phyloP scores from a whole-genome alignment of 176 grass and related monocot species.

The Triticum urartu region DNA sequence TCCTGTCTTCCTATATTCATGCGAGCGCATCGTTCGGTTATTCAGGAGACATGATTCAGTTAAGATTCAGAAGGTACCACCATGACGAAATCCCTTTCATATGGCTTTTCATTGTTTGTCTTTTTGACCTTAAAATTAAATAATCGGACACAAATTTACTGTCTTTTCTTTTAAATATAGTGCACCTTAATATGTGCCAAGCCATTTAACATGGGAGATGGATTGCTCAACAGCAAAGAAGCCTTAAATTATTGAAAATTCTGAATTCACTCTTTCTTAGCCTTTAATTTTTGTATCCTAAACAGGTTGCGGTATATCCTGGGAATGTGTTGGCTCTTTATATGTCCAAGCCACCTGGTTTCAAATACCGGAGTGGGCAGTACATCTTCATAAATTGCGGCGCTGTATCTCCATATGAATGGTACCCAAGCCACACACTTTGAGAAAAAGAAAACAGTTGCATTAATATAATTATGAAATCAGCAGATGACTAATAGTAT shows the following conservation, averaged over 20 bases:
- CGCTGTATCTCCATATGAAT: slow-evolving; percentile 89
- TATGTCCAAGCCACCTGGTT: slow-evolving; percentile 89
- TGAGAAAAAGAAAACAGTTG: not conserved
- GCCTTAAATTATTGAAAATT: not conserved
- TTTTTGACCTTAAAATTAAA: slow-evolving; percentile 16
- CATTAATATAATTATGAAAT: slow-evolving; percentile 2
- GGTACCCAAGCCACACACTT: slow-evolving; percentile 42
- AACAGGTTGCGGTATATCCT: slow-evolving; percentile 80
- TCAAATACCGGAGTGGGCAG: slow-evolving; percentile 82
- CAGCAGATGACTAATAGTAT: slow-evolving; percentile 14
- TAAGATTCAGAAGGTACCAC: slow-evolving; percentile 69
- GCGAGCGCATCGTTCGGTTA: slow-evolving; percentile 69
- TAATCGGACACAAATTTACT: not conserved
- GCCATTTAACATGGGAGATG: not conserved
- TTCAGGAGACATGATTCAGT: slow-evolving; percentile 81
- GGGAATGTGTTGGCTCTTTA: slow-evolving; percentile 86
- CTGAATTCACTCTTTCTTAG: not conserved
- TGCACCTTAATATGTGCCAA: not conserved
- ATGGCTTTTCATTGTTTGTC: not conserved
- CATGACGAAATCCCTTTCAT: not conserved
- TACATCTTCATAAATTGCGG: slow-evolving; percentile 86
- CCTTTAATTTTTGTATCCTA: slow-evolving; percentile 7
- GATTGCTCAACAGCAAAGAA: not conserved
- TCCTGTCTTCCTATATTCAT: slow-evolving; percentile 68
- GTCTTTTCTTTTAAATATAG: not conserved